Base-by-base conservation (phyloP, 345 rosid species). In the Arabidopsis thaliana region DNA sequence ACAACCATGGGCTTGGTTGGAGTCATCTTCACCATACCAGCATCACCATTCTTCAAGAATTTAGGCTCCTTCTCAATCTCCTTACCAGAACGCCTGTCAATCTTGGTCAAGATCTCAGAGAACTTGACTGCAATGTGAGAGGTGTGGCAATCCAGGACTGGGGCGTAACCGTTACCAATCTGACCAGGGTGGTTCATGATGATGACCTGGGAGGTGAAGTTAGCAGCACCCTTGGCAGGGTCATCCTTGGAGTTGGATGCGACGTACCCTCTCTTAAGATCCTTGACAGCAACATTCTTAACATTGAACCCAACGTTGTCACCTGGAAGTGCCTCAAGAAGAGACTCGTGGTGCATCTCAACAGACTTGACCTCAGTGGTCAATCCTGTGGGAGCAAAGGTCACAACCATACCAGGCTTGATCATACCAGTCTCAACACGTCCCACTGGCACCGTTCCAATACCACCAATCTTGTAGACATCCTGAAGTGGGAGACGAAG, bases 161-260 rank as follows among this genome's bases (percentile, higher is more conserved):
- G 97, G 12, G 97, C 97, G 41, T 91, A 89, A 0, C 97, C 97
- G 1, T 86, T 91, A 60, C 97, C 97, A 5, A 91, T 91, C 82
- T 91, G 97, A 0, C 97, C 97, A 6, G 97, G 97, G 81, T 91
- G 96, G 79, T 89, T 89, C 89, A 91, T 91, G 88, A 91, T 91
- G 67, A 91, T 91, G 33, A 91, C 97, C 33, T 91, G 97, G 51
- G 97, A 69, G 14, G 95, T 89, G 85, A 91, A 91, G 82, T 55
- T 87, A 8, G 91, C 91, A 0, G 97, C 95, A 7, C 79, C 97
- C 86, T 76, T 89, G 46, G 96, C 88, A 2, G 93, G 96, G 72
- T 90, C 96, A 12, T 90, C 96, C 87, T 90, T 88, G 8, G 97
- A 88, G 85, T 91, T 91, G 1, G 97, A 91, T 7, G 97, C 97